A percentile compares a stretch with the other conserved stretches of the same genome.
These are phyloP conservation scores for Blastocystis sp. DNA, from an alignment of 352 stramenopile genomes.

Conservation along the genomic window DNA sequence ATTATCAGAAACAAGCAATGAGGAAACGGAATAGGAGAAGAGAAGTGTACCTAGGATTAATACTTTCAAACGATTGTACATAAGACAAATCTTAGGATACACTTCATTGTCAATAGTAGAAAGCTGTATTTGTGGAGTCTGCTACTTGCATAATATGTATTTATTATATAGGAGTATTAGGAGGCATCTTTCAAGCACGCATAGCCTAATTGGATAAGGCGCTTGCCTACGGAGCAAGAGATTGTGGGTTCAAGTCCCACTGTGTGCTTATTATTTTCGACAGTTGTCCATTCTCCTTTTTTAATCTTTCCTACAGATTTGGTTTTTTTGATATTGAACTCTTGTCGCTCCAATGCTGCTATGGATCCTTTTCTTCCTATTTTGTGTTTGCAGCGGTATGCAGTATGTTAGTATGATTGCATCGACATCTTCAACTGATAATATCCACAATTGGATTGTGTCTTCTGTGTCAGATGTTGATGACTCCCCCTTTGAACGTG, in stretches of 20 bases:
- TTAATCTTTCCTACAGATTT: neutral
- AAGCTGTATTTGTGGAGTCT: too few species aligned
- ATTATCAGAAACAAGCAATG: too few species aligned
- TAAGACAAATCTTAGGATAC: too few species aligned
- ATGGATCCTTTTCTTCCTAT: neutral
- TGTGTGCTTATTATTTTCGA: conserved; percentile 40
- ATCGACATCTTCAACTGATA: neutral
- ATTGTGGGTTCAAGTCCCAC: conserved; percentile 64
- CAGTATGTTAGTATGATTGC: conserved; percentile 6
- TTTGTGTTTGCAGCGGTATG: neutral
- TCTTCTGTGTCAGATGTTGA: neutral
- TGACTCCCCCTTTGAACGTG: conserved; percentile 49
- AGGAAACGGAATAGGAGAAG: too few species aligned
- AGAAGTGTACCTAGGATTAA: too few species aligned
- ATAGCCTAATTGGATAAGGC: conserved; percentile 65
- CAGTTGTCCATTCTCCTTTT: neutral
- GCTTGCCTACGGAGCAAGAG: conserved; percentile 62
- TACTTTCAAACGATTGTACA: too few species aligned
- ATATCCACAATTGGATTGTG: neutral
- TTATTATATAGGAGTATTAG: neutral
- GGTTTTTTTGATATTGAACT: neutral
- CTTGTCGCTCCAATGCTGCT: neutral
- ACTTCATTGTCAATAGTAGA: too few species aligned
- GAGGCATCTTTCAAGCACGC: neutral
- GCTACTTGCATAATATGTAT: neutral